These are phyloP conservation scores for Oropetium thomaeum DNA, from an alignment of 176 grass and related monocot species.

Conservation along the genomic window DNA sequence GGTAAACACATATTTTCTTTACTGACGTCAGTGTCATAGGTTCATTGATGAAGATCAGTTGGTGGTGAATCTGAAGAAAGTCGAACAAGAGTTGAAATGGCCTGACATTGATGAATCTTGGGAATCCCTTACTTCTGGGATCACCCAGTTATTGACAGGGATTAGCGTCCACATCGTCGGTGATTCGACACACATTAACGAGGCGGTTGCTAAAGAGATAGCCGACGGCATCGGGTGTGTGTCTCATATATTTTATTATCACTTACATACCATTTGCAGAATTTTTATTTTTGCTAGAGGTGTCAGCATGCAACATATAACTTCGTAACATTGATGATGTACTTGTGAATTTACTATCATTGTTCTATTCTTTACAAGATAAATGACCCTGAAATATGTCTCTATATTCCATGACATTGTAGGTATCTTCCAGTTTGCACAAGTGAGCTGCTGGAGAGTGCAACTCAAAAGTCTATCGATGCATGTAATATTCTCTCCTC, in stretches of 20 bases:
- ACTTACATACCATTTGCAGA: not conserved
- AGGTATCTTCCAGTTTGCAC: slow-evolving; percentile 82
- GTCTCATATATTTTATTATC: slow-evolving; percentile 3
- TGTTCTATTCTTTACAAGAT: not conserved
- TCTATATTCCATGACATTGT: slow-evolving; percentile 20
- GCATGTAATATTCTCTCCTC: slow-evolving; percentile 52
- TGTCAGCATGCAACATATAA: not conserved
- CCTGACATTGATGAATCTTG: slow-evolving; percentile 90
- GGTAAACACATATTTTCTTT: not conserved
- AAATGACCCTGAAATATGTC: not conserved
- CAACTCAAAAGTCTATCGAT: slow-evolving; percentile 62
- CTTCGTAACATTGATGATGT: not conserved
- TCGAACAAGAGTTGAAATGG: slow-evolving; percentile 78
- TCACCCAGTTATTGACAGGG: slow-evolving; percentile 74
- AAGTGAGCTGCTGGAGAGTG: slow-evolving; percentile 82
- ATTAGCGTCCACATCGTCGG: slow-evolving; percentile 81
- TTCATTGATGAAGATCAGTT: slow-evolving; percentile 94
- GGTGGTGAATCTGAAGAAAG: slow-evolving; percentile 86
- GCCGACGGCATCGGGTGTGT: slow-evolving; percentile 74
- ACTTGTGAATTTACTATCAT: not conserved
- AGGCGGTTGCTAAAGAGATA: slow-evolving; percentile 76
- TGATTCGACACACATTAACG: slow-evolving; percentile 71
- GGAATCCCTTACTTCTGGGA: slow-evolving; percentile 76
- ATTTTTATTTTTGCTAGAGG: not conserved
- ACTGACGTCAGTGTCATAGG: slow-evolving; percentile 30